Percentiles rank a stretch among this genome's conserved stretches.
Conservation (phyloP, 768 basidiomycete genomes). For the Podaxis mareebaensis region DNA sequence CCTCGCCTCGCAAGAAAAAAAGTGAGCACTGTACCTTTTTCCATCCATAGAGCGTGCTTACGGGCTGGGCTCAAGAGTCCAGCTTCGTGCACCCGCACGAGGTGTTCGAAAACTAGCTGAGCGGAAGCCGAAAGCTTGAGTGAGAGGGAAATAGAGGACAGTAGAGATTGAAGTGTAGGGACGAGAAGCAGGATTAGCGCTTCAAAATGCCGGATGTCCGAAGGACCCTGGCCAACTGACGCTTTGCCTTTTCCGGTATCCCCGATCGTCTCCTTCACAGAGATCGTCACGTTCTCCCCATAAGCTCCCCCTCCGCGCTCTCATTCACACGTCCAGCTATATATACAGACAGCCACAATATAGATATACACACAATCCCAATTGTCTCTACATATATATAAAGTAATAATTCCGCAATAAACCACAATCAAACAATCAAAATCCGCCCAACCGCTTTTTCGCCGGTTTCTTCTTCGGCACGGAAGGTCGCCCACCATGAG, state of each 20-base stretch:
- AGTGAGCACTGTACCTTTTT: conserved; percentile 47
- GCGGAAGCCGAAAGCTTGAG: neutral
- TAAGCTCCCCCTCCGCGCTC: too few species aligned
- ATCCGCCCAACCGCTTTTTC: conserved; percentile 77
- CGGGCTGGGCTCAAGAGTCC: conserved; percentile 63
- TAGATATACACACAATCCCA: neutral
- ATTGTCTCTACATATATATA: neutral
- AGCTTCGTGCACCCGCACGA: conserved; percentile 75
- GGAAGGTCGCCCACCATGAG: conserved; percentile 61
- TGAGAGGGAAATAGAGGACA: conserved; percentile 17
- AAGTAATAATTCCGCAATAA: neutral
- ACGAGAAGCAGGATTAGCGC: conserved; percentile 2
- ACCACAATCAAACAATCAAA: conserved; percentile 38
- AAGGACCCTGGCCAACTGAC: conserved; percentile 1
- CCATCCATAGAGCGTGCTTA: conserved; percentile 77
- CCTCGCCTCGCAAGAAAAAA: neutral
- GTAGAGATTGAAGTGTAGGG: conserved; percentile 14
- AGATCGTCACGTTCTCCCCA: too few species aligned
- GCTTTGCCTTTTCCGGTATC: conserved; percentile 20
- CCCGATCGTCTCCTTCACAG: neutral
- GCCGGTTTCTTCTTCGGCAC: conserved; percentile 51
- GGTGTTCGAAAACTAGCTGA: conserved; percentile 6
- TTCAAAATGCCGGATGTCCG: conserved; percentile 2
- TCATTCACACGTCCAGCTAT: neutral
- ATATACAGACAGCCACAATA: neutral